phyloP scores from a whole-genome alignment of 192 early-diverging fungal species.

The Coemansia guatemalensis region DNA sequence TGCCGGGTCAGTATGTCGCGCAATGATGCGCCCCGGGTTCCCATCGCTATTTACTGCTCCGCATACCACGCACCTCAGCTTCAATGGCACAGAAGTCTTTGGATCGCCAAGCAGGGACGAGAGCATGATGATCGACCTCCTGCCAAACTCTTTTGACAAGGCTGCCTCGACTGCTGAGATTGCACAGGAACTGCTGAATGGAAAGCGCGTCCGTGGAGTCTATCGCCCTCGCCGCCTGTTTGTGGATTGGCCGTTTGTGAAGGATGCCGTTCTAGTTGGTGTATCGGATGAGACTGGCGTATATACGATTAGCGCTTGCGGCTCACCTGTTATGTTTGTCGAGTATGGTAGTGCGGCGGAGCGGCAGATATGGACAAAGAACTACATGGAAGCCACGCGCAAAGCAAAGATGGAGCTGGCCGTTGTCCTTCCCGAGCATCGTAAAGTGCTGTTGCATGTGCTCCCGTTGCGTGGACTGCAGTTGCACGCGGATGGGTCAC shows the following conservation, averaged over 20 bases:
- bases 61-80: slow-evolving; percentile 65
- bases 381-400: slow-evolving; percentile 31
- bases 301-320: slow-evolving; percentile 46
- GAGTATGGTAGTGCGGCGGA: slow-evolving; percentile 18
- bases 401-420: slow-evolving; percentile 26
- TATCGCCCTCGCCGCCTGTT: slow-evolving; percentile 43
- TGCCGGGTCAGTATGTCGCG: slow-evolving; percentile 63
- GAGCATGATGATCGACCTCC: slow-evolving; percentile 37
- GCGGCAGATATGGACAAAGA: slow-evolving; percentile 26
- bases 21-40: slow-evolving; percentile 75
- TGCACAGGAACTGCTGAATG: slow-evolving; percentile 32
- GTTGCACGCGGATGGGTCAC: slow-evolving; percentile 41
- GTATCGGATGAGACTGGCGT: slow-evolving; percentile 67
- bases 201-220: slow-evolving; percentile 25
- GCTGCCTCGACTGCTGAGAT: slow-evolving; percentile 14
- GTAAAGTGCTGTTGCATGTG: slow-evolving; percentile 39
- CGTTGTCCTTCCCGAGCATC: slow-evolving; percentile 13
- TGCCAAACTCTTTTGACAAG: slow-evolving; percentile 13
- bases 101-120: slow-evolving; percentile 69
- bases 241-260: slow-evolving; percentile 83
- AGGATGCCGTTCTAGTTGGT: slow-evolving; percentile 72
- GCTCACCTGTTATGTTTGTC: slow-evolving; percentile 11
- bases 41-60: slow-evolving; percentile 83
- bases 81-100: slow-evolving; percentile 86
- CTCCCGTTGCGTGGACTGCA: slow-evolving; percentile 43